These are phyloP conservation scores for Exidia glandulosa DNA, from an alignment of 768 basidiomycete species.

Conservation along the genomic window DNA sequence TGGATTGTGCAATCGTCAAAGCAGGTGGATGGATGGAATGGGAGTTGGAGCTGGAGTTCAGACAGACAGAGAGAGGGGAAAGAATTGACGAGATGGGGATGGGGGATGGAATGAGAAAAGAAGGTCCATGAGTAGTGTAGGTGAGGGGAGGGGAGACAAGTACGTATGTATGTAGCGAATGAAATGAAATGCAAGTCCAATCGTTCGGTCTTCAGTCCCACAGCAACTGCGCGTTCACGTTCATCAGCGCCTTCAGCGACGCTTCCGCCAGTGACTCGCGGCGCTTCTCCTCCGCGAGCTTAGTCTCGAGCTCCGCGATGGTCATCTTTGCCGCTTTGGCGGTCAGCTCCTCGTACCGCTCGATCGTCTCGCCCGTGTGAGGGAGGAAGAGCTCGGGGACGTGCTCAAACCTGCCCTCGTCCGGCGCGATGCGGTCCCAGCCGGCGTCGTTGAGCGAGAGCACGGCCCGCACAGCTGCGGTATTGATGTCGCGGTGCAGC, in stretches of 20 bases:
- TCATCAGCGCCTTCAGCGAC: conserved; percentile 67
- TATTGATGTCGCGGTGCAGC: conserved; percentile 82
- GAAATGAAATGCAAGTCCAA: conserved; percentile 28
- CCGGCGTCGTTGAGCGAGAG: conserved; percentile 77
- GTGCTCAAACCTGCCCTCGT: conserved; percentile 8
- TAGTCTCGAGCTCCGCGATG: conserved; percentile 65
- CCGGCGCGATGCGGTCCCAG: conserved; percentile 51
- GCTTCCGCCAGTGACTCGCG: conserved; percentile 62
- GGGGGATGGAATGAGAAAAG: too few relatives aligned
- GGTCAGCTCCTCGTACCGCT: conserved; percentile 58
- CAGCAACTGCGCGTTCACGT: conserved; percentile 13
- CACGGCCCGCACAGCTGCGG: conserved; percentile 72
- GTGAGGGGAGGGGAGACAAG: background rate
- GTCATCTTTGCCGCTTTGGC: conserved; percentile 45
- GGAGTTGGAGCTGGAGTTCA: background rate
- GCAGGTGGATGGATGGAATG: too few relatives aligned
- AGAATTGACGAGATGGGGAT: too few relatives aligned
- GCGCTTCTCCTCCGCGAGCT: conserved; percentile 57
- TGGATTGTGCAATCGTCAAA: too few relatives aligned
- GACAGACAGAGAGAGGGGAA: too few relatives aligned
- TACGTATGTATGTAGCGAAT: background rate
- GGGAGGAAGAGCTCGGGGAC: conserved; percentile 38
- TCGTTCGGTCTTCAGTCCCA: conserved; percentile 34
- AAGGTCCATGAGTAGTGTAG: background rate
- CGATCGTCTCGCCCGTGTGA: conserved; percentile 54